Evolutionary conservation across 1,284 basidiomycete species (phyloP).

Genomic region (Coniferiporia sulphurascens): DNA sequence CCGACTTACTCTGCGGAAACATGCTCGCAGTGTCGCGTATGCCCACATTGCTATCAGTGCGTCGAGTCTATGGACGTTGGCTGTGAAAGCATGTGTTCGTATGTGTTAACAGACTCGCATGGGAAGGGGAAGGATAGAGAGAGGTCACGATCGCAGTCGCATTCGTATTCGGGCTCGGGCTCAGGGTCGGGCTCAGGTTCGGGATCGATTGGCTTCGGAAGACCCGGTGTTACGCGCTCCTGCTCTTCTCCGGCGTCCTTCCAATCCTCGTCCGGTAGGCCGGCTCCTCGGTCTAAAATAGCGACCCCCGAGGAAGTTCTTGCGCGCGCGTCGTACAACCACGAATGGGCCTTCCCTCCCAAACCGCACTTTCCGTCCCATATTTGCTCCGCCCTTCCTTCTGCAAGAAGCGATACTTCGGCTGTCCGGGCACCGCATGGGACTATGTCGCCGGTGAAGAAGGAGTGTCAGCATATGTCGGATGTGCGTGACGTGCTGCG

Average conservation of each 20-base stretch:
- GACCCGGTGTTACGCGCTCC: constrained; percentile 7
- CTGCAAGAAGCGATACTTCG: background rate
- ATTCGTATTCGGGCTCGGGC: no score
- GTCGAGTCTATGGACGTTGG: background rate
- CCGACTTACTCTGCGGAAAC: no score
- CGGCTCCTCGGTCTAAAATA: background rate
- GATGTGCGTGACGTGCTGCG: constrained; percentile 8
- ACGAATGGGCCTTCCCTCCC: constrained; percentile 12
- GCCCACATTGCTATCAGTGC: background rate
- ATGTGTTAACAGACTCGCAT: background rate
- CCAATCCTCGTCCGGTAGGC: background rate
- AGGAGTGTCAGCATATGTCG: background rate
- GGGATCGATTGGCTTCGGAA: background rate
- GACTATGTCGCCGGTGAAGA: background rate
- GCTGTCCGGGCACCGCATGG: background rate
- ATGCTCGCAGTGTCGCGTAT: background rate
- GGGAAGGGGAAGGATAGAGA: constrained; percentile 6
- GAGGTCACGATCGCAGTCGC: background rate
- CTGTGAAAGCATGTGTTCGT: background rate
- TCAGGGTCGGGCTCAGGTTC: no score
- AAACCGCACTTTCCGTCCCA: background rate
- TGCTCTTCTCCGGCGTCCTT: constrained; percentile 13
- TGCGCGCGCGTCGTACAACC: constrained; percentile 16
- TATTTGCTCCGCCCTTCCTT: background rate
- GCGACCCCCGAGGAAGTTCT: constrained; percentile 15